Evolutionary conservation across 495 filamentous ascomycete species (phyloP).

Genomic region (Penicillium coprophilum): DNA sequence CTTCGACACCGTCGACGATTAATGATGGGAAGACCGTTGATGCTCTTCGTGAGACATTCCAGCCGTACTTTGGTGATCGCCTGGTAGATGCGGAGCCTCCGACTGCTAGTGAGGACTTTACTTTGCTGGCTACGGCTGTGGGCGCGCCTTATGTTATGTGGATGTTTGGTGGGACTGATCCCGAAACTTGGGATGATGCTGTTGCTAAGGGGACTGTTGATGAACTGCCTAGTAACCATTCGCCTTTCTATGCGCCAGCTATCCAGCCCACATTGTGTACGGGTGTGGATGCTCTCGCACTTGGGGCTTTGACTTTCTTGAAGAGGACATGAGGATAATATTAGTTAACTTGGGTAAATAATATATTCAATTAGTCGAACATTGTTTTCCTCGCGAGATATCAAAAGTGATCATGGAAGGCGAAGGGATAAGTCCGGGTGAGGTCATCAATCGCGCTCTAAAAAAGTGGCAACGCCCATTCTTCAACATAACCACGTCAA

Average conservation of each 20-base stretch:
- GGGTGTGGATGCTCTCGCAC: slow-evolving; percentile 55
- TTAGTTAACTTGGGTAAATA: neutral
- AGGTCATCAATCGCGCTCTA: slow-evolving; percentile 4
- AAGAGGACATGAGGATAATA: slow-evolving; percentile 14
- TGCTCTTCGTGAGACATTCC: slow-evolving; percentile 41
- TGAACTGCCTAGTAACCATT: slow-evolving; percentile 57
- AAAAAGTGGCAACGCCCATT: neutral
- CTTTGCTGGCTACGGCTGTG: slow-evolving; percentile 52
- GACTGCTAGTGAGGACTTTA: slow-evolving; percentile 57
- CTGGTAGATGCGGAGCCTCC: slow-evolving; percentile 27
- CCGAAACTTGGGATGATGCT: slow-evolving; percentile 47
- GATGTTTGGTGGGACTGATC: slow-evolving; percentile 54
- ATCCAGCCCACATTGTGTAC: slow-evolving; percentile 59
- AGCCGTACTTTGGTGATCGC: slow-evolving; percentile 41
- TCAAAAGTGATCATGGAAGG: neutral
- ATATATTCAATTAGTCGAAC: neutral
- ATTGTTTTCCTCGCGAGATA: neutral
- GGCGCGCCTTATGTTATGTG: slow-evolving; percentile 56
- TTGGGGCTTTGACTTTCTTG: slow-evolving; percentile 52
- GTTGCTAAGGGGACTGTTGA: slow-evolving; percentile 42
- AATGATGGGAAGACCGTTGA: slow-evolving; percentile 50
- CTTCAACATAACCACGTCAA: neutral
- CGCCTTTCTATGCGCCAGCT: slow-evolving; percentile 58
- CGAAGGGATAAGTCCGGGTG: neutral
- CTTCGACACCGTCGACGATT: slow-evolving; percentile 48